Evolutionary conservation across 169 alveolate species (phyloP).

Genomic region (Perkinsus olseni): DNA sequence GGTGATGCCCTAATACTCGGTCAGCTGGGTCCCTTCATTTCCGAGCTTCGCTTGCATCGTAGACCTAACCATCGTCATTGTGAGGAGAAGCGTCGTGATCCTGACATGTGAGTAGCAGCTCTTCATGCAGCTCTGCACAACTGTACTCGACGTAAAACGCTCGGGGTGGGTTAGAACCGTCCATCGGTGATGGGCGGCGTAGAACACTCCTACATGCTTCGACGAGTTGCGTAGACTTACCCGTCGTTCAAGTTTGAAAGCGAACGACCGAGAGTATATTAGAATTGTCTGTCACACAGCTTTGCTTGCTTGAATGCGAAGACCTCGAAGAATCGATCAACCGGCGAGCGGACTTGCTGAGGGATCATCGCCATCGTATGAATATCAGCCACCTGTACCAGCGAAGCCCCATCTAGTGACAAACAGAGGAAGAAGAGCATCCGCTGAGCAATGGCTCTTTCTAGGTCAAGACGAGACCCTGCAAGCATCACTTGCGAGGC

Average conservation of each 20-base stretch:
- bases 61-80: not conserved
- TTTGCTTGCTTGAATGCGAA: not conserved
- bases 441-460: no score
- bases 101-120: not conserved
- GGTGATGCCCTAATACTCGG: not conserved
- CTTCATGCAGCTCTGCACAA: not conserved
- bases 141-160: not conserved
- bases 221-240: no score
- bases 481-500: not conserved
- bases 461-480: not conserved
- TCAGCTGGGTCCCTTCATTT: not conserved
- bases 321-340: not conserved
- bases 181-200: constrained; percentile 2
- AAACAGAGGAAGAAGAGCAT: not conserved
- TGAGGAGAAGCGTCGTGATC: not conserved
- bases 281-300: not conserved
- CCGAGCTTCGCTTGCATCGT: not conserved
- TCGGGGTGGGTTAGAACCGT: not conserved
- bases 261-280: no score
- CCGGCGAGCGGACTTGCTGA: not conserved
- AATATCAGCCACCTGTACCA: not conserved
- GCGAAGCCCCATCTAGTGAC: not conserved
- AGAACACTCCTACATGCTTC: not conserved
- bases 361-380: not conserved
- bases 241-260: no score